Evolutionary conservation across 768 basidiomycete genomes (phyloP).

Genomic region (Calocybe indica): DNA sequence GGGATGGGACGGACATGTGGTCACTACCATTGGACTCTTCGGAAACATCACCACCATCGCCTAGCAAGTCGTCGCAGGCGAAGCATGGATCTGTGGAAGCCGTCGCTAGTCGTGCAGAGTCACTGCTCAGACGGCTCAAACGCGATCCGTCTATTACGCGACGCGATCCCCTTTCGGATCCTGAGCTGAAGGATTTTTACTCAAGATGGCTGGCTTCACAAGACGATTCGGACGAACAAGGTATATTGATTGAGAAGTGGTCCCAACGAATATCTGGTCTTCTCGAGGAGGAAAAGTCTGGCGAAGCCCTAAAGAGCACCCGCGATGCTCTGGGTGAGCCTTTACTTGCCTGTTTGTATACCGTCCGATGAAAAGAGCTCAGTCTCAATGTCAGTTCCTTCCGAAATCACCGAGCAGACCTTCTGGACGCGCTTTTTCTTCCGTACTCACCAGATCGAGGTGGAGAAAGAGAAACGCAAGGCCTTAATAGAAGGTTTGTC

Average conservation of each 20-base stretch:
- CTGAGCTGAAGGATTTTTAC: slow-evolving; percentile 47
- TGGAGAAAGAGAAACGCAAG: slow-evolving; percentile 76
- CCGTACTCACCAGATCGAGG: slow-evolving; percentile 72
- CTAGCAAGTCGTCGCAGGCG: no score
- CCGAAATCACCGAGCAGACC: slow-evolving; percentile 48
- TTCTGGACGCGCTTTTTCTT: slow-evolving; percentile 95
- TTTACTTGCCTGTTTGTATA: slow-evolving; percentile 2
- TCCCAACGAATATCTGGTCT: slow-evolving; percentile 38
- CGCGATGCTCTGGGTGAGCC: slow-evolving; percentile 53
- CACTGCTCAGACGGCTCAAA: slow-evolving; percentile 65
- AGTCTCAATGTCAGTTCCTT: slow-evolving; percentile 51
- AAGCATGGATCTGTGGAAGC: slow-evolving; percentile 9
- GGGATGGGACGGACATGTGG: slow-evolving; percentile 90
- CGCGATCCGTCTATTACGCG: slow-evolving; percentile 71
- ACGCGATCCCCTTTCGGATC: slow-evolving; percentile 69
- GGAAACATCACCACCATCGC: slow-evolving; percentile 4
- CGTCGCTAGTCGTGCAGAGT: slow-evolving; percentile 71
- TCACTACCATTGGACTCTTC: slow-evolving; percentile 48
- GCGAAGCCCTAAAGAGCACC: slow-evolving; percentile 44
- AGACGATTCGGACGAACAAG: slow-evolving; percentile 48
- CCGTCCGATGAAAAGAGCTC: neutral
- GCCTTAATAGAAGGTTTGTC: slow-evolving; percentile 63
- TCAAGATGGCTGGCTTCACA: slow-evolving; percentile 48
- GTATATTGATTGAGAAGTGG: slow-evolving; percentile 58
- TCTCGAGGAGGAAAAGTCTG: slow-evolving; percentile 46